Percentiles rank a stretch among this genome's conserved stretches.
Conservation (phyloP, 177 flowering plant species). For the Telopea speciosissima region DNA sequence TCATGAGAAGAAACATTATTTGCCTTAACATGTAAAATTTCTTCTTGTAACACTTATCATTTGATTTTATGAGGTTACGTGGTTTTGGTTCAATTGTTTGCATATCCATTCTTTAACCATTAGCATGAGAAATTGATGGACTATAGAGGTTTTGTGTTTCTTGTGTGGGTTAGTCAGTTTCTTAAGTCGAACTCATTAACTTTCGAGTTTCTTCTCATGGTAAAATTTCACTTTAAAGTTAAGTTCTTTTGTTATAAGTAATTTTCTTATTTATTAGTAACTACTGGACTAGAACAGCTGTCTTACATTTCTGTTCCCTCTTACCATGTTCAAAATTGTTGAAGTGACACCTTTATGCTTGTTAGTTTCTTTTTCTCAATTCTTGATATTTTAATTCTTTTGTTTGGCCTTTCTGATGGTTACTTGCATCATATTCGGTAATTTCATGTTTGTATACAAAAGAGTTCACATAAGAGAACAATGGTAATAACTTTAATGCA, state of each 20-base stretch:
- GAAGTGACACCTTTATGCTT: not conserved
- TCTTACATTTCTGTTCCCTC: not conserved
- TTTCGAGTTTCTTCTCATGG: not conserved
- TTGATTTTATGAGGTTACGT: not conserved
- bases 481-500: too few species aligned
- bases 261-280: not conserved
- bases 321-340: not conserved
- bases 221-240: not conserved
- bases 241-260: not conserved
- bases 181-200: not conserved
- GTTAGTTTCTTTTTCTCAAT: too few species aligned
- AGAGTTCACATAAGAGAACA: too few species aligned
- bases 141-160: not conserved
- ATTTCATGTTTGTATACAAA: too few species aligned
- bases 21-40: not conserved
- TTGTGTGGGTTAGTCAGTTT: not conserved
- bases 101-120: not conserved
- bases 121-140: not conserved
- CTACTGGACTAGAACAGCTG: not conserved
- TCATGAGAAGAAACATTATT: not conserved
- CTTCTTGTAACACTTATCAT: not conserved
- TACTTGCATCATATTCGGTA: too few species aligned
- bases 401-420: too few species aligned
- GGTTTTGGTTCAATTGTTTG: not conserved
- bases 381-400: too few species aligned